Percentiles rank a stretch among this genome's conserved stretches.
phyloP scores from a whole-genome alignment of 2,329 filamentous ascomycete species.

The Fusarium multiceps region DNA sequence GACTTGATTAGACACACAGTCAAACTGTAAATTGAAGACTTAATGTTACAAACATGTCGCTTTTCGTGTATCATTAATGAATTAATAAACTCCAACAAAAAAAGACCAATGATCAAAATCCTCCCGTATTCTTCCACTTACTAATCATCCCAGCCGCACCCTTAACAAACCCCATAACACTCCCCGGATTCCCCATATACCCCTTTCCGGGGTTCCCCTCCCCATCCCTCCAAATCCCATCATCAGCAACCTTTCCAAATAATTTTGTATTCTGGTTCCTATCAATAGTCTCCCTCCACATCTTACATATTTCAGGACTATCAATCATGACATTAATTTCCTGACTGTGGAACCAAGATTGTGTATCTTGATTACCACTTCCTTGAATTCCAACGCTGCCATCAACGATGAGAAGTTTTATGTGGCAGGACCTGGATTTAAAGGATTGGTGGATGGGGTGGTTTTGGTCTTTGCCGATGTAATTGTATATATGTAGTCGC shows the following conservation, averaged over 20 bases:
- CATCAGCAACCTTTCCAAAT: constrained; percentile 60
- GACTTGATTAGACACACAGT: constrained; percentile 19
- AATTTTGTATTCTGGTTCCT: constrained; percentile 74
- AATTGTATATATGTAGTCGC: constrained; percentile 72
- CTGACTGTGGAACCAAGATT: constrained; percentile 82
- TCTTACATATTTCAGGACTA: constrained; percentile 66
- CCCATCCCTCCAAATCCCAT: constrained; percentile 36
- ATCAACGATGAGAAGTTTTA: constrained; percentile 82
- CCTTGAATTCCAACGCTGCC: constrained; percentile 76
- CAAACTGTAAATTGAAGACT: neutral
- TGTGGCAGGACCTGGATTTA: constrained; percentile 76
- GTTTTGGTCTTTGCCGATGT: constrained; percentile 79
- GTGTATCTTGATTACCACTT: constrained; percentile 83
- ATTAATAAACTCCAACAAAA: neutral
- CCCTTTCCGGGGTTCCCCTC: constrained; percentile 25
- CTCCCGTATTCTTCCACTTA: constrained; percentile 31
- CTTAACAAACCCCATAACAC: constrained; percentile 20
- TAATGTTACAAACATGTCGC: neutral
- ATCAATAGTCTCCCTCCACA: constrained; percentile 71
- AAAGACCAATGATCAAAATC: too few relatives aligned
- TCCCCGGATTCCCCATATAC: constrained; percentile 36
- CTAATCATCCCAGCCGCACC: constrained; percentile 25
- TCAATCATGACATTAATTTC: constrained; percentile 84
- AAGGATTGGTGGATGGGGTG: constrained; percentile 73
- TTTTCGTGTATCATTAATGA: neutral